Percentiles rank a stretch among this genome's conserved stretches.
These are phyloP conservation scores for Leccinum aurantiacum DNA, from an alignment of 768 basidiomycete genomes.

Conservation along the genomic window DNA sequence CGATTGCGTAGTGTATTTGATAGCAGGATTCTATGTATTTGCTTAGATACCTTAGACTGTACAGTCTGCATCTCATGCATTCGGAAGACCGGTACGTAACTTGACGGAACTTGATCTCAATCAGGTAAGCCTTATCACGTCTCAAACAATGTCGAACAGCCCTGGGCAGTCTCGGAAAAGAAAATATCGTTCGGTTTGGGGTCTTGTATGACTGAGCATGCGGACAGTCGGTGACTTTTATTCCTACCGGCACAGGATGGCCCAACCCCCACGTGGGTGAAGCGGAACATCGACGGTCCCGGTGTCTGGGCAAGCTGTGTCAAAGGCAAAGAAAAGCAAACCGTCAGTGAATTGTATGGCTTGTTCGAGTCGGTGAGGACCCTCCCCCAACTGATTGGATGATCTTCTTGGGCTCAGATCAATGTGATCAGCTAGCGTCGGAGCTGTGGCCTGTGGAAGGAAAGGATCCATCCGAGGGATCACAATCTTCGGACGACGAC, in stretches of 20 bases:
- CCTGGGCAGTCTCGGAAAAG: constrained; percentile 37
- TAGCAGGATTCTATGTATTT: constrained; percentile 9
- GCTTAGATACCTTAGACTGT: constrained; percentile 23
- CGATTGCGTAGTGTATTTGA: constrained; percentile 9
- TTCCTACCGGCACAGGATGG: constrained; percentile 50
- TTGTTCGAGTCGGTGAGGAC: constrained; percentile 69
- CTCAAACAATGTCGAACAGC: constrained; percentile 20
- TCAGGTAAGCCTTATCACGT: constrained; percentile 1
- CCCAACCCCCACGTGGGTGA: constrained; percentile 59
- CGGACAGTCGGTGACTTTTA: constrained; percentile 2
- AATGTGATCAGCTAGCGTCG: constrained; percentile 54
- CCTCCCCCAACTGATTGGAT: background rate
- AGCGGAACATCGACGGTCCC: constrained; percentile 70
- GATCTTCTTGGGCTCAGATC: constrained; percentile 6
- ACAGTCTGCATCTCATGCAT: background rate
- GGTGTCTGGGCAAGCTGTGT: constrained; percentile 87
- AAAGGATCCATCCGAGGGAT: constrained; percentile 24
- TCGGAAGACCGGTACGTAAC: background rate
- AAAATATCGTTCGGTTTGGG: constrained; percentile 52
- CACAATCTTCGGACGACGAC: constrained; percentile 35
- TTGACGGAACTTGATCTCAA: background rate
- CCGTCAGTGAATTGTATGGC: constrained; percentile 75
- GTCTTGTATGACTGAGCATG: background rate
- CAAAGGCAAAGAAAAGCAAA: constrained; percentile 79
- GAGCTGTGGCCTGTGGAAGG: constrained; percentile 64